A percentile compares a stretch with the other conserved stretches of the same genome.
Conservation (phyloP, 495 filamentous ascomycete species). For the Xylaria telfairii region DNA sequence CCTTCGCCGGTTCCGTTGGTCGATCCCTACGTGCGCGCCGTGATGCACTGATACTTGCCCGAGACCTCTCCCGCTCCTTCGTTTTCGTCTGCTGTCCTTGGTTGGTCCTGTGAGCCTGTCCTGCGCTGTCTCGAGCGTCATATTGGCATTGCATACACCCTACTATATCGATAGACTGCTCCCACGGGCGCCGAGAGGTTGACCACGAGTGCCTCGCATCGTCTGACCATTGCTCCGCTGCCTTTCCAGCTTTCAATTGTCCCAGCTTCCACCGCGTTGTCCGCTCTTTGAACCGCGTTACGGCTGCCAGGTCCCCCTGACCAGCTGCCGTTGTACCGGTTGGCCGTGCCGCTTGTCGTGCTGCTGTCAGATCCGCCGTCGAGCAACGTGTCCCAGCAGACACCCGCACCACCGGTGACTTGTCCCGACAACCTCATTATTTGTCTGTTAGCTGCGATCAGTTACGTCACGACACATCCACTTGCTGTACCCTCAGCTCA, state of each 20-base stretch:
- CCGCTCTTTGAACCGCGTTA: constrained; percentile 12
- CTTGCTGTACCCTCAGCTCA: constrained; percentile 26
- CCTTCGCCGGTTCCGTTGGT: constrained; percentile 26
- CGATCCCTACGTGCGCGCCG: constrained; percentile 32
- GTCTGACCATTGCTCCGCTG: constrained; percentile 8
- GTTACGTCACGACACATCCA: constrained; percentile 33
- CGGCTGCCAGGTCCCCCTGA: constrained; percentile 6
- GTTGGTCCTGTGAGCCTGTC: constrained; percentile 13
- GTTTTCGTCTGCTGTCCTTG: constrained; percentile 7
- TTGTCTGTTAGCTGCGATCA: constrained; percentile 12
- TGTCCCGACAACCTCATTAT: neutral
- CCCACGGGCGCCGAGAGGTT: constrained; percentile 7
- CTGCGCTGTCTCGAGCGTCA: constrained; percentile 18
- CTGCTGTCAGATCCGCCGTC: constrained; percentile 6
- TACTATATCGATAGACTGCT: constrained; percentile 25
- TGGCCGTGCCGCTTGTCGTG: constrained; percentile 10
- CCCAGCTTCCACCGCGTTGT: constrained; percentile 15
- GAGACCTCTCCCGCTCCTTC: constrained; percentile 6
- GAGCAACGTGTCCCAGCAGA: constrained; percentile 10
- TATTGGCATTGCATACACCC: constrained; percentile 20
- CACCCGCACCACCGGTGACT: neutral
- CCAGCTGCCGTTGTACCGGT: constrained; percentile 3
- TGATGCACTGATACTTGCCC: constrained; percentile 28
- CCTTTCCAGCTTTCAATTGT: constrained; percentile 23
- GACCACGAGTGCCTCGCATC: neutral